A percentile compares a stretch with the other conserved stretches of the same genome.
These are phyloP conservation scores for Penicillium pancosmium DNA, from an alignment of 495 filamentous ascomycete genomes.

Conservation along the genomic window DNA sequence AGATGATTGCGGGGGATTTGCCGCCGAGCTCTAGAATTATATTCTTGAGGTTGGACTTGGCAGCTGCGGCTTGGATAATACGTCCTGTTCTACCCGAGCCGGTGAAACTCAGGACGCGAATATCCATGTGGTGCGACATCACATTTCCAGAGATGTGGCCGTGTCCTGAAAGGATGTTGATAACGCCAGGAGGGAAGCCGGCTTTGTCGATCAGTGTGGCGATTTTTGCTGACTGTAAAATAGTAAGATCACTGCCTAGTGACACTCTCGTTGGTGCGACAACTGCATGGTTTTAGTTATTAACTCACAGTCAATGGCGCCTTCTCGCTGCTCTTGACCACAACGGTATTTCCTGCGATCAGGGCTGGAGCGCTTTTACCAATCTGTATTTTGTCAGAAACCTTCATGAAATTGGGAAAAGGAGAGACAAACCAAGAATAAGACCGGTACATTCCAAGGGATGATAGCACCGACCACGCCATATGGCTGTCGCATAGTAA, in stretches of 20 bases:
- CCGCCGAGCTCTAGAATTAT: slow-evolving; percentile 44
- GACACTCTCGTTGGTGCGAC: background rate
- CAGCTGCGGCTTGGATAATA: slow-evolving; percentile 26
- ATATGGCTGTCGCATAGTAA: slow-evolving; percentile 34
- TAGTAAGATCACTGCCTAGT: background rate
- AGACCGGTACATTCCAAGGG: slow-evolving; percentile 37
- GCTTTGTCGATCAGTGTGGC: slow-evolving; percentile 68
- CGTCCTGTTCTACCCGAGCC: slow-evolving; percentile 24
- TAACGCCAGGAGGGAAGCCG: slow-evolving; percentile 83
- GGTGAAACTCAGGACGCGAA: slow-evolving; percentile 65
- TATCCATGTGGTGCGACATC: slow-evolving; percentile 70
- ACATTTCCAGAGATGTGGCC: slow-evolving; percentile 74
- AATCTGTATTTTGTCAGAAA: background rate
- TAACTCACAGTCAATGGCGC: slow-evolving; percentile 54
- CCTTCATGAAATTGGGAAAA: background rate
- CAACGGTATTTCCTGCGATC: slow-evolving; percentile 58
- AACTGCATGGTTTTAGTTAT: background rate
- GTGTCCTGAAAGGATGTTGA: slow-evolving; percentile 78
- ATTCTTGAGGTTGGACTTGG: slow-evolving; percentile 50
- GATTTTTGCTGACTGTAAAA: slow-evolving; percentile 10
- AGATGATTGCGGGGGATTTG: slow-evolving; percentile 41
- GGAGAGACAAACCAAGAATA: slow-evolving; percentile 30
- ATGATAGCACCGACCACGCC: slow-evolving; percentile 40
- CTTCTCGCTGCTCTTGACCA: slow-evolving; percentile 60
- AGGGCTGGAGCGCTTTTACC: slow-evolving; percentile 56